phyloP scores from a whole-genome alignment of 2,329 filamentous ascomycete genomes.

The Shiraia bambusicola region DNA sequence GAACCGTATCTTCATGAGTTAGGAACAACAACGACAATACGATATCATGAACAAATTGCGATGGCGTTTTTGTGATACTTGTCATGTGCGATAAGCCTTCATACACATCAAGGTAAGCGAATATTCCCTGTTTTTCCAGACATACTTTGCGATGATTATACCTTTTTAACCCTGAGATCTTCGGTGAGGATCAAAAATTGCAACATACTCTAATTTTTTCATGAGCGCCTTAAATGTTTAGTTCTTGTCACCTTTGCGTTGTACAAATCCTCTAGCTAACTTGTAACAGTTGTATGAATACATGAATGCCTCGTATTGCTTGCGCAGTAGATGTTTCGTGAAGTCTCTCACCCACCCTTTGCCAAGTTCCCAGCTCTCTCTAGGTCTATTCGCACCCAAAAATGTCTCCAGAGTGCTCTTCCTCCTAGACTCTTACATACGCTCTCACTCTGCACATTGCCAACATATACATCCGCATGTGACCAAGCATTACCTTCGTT shows the following conservation, averaged over 20 bases:
- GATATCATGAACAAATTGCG: conserved; percentile 33
- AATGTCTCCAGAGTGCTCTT: conserved; percentile 56
- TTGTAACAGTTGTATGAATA: conserved; percentile 15
- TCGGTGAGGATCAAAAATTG: conserved; percentile 59
- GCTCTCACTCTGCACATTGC: conserved; percentile 61
- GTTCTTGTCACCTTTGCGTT: conserved; percentile 2
- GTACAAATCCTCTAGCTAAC: conserved; percentile 19
- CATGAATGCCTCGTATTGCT: background rate
- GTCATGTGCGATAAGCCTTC: conserved; percentile 12
- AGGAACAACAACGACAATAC: conserved; percentile 37
- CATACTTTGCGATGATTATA: conserved; percentile 57
- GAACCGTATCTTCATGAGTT: conserved; percentile 33
- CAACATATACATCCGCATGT: conserved; percentile 64
- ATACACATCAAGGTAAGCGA: conserved; percentile 39
- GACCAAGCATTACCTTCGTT: conserved; percentile 53
- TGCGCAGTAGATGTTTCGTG: background rate
- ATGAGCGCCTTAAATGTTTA: conserved; percentile 48
- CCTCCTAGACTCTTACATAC: conserved; percentile 66
- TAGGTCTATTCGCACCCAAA: conserved; percentile 57
- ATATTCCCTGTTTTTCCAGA: conserved; percentile 5
- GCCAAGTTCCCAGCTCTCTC: conserved; percentile 23
- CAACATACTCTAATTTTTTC: conserved; percentile 73
- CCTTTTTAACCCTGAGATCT: conserved; percentile 66
- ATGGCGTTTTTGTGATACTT: conserved; percentile 29
- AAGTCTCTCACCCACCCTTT: conserved; percentile 2